phyloP scores from a whole-genome alignment of 768 basidiomycete genomes.

The Boletus vermiculosoides region DNA sequence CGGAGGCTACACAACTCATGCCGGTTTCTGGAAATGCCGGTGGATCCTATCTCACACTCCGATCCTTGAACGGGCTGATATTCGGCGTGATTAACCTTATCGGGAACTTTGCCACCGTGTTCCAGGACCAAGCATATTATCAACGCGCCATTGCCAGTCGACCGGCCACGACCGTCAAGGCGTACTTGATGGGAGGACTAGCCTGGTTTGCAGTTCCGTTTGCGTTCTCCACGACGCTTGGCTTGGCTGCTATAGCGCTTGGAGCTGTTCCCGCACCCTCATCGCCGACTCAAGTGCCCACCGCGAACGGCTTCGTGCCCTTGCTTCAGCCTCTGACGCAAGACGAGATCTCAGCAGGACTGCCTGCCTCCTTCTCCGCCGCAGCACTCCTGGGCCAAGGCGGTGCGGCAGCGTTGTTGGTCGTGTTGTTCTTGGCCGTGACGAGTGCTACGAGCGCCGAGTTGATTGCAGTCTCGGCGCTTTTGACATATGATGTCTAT shows the following conservation, averaged over 20 bases:
- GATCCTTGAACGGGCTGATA: slow-evolving; percentile 72
- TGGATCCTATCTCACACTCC: slow-evolving; percentile 83
- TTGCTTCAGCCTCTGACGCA: slow-evolving; percentile 43
- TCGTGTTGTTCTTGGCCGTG: slow-evolving; percentile 85
- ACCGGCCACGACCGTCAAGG: slow-evolving; percentile 85
- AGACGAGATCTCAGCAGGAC: slow-evolving; percentile 81
- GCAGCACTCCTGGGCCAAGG: slow-evolving; percentile 75
- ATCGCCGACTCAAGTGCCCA: slow-evolving; percentile 39
- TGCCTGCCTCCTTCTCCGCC: slow-evolving; percentile 83
- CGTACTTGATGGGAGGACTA: slow-evolving; percentile 84
- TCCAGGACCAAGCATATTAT: slow-evolving; percentile 81
- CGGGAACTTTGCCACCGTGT: slow-evolving; percentile 74
- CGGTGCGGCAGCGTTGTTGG: slow-evolving; percentile 75
- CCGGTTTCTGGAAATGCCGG: slow-evolving; percentile 82
- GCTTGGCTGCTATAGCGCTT: slow-evolving; percentile 84
- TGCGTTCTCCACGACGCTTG: slow-evolving; percentile 82
- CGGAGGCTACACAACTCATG: slow-evolving; percentile 45
- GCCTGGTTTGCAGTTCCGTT: slow-evolving; percentile 94
- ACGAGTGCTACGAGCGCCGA: slow-evolving; percentile 86
- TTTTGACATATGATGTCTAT: slow-evolving; percentile 85
- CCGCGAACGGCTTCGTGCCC: slow-evolving; percentile 46
- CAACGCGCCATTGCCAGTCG: slow-evolving; percentile 87
- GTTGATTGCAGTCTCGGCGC: slow-evolving; percentile 83
- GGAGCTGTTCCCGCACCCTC: slow-evolving; percentile 38
- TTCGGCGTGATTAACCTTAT: slow-evolving; percentile 88